Evolutionary conservation across 805 yeast species (phyloP), one percentile per base, ranked within the genome.

Genomic region (Torulaspora gathmanii): DNA sequence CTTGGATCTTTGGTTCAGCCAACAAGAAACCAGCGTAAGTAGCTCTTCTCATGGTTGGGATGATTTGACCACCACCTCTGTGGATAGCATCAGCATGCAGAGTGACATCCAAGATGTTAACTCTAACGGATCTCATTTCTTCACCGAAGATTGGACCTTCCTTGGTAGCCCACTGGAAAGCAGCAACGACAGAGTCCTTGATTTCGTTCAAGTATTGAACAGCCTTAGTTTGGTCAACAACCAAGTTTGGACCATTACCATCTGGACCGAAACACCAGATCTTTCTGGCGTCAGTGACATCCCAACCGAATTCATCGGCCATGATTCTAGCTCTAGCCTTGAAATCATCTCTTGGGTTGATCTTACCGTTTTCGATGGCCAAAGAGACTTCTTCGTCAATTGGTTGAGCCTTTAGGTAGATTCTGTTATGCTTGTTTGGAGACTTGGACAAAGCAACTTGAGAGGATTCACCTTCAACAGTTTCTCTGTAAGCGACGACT

Each of bases 241-340:
- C 97, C 70, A 93, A 75, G 81, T 91, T 91, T 69, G 99, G 90
- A 78, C 99, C 99, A 73, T 79, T 83, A 77, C 97, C 97, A 71
- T 91, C 99, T 72, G 99, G 98, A 80, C 99, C 99, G 89, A 91
- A 91, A 86, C 96, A 88, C 99, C 99, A 91, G 71, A 91, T 93
- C 93, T 93, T 91, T 86, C 99, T 90, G 77, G 97, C 99, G 71
- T 91, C 99, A 64, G 96, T 82, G 72, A 93, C 97, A 72, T 91
- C 98, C 99, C 99, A 91, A 64, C 91, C 96, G 84, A 75, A 93
- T 73, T 93, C 96, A 73, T 91, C 98, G 71, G 98, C 98, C 82
- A 91, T 80, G 71, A 87, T 68, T 84, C 98, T 90, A 65, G 98
- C 99, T 82, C 99, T 90, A 66, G 87, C 86, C 83, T 91, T 91